Evolutionary conservation across 768 basidiomycete species (phyloP).

Genomic region (Albatrellus ellisii): DNA sequence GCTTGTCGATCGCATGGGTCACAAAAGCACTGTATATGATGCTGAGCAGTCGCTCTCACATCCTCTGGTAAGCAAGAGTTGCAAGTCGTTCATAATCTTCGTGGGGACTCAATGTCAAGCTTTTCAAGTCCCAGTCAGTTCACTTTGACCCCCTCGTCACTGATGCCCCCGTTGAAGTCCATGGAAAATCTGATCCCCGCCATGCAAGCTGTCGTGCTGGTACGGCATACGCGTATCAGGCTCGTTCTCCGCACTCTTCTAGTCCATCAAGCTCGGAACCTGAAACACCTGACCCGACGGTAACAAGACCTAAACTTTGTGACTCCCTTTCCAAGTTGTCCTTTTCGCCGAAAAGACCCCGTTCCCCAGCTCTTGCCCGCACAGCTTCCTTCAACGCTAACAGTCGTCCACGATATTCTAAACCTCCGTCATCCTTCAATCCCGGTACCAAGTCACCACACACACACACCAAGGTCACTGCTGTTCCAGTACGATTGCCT

Average conservation of each 20-base stretch:
- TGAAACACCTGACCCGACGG: constrained; percentile 26
- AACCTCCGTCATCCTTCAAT: background rate
- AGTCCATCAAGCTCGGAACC: constrained; percentile 29
- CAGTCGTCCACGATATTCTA: constrained; percentile 5
- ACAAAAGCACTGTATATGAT: constrained; percentile 44
- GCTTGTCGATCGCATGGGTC: constrained; percentile 52
- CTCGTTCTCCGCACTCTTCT: constrained; percentile 27
- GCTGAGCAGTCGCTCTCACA: constrained; percentile 36
- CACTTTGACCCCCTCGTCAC: constrained; percentile 44
- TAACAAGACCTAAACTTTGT: constrained; percentile 46
- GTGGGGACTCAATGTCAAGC: background rate
- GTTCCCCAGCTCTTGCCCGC: constrained; percentile 17
- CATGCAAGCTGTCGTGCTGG: constrained; percentile 28
- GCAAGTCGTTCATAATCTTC: no score
- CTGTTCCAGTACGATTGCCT: no score
- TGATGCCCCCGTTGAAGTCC: constrained; percentile 48
- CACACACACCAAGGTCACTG: no score
- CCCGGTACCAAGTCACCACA: no score
- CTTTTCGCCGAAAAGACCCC: constrained; percentile 68
- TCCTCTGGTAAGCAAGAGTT: constrained; percentile 28
- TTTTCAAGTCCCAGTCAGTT: constrained; percentile 19
- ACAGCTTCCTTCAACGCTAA: no score
- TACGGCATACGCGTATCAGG: constrained; percentile 32
- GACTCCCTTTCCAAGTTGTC: constrained; percentile 59
- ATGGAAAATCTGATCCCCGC: constrained; percentile 45